These are phyloP conservation scores for Macrophomina pseudophaseolina DNA, from an alignment of 2,329 filamentous ascomycete species.

Conservation along the genomic window DNA sequence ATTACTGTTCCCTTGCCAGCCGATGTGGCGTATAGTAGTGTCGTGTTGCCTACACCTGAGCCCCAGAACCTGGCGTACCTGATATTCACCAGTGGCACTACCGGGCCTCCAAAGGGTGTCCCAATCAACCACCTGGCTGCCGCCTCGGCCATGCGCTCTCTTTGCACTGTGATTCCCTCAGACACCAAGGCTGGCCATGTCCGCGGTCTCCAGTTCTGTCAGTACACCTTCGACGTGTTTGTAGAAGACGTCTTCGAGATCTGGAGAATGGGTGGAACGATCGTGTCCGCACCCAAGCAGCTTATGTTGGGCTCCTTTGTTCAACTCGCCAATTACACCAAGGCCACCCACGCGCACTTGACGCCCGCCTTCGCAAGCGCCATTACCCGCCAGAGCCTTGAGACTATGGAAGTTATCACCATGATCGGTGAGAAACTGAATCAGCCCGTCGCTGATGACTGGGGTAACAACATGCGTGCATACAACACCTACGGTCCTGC, in stretches of 20 bases:
- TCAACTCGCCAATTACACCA: slow-evolving; percentile 25
- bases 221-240: slow-evolving; percentile 60
- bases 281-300: slow-evolving; percentile 59
- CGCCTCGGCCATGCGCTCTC: slow-evolving; percentile 29
- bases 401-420: slow-evolving; percentile 29
- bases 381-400: slow-evolving; percentile 32
- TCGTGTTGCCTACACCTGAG: slow-evolving; percentile 3
- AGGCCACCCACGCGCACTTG: slow-evolving; percentile 37
- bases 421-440: slow-evolving; percentile 31
- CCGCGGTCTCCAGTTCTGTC: slow-evolving; percentile 38
- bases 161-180: slow-evolving; percentile 39
- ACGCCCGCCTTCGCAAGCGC: slow-evolving; percentile 41
- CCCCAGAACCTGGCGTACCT: slow-evolving; percentile 46
- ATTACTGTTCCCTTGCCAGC: slow-evolving; percentile 30
- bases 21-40: not conserved
- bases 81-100: slow-evolving; percentile 26
- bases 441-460: slow-evolving; percentile 32
- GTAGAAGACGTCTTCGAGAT: slow-evolving; percentile 58
- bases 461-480: slow-evolving; percentile 43
- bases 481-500: slow-evolving; percentile 49
- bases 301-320: slow-evolving; percentile 49
- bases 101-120: slow-evolving; percentile 26
- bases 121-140: slow-evolving; percentile 30
- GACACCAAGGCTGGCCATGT: slow-evolving; percentile 33
- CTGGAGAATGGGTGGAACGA: slow-evolving; percentile 51